phyloP scores from a whole-genome alignment of 73 alveolate genomes.

The Paramecium bursaria region DNA sequence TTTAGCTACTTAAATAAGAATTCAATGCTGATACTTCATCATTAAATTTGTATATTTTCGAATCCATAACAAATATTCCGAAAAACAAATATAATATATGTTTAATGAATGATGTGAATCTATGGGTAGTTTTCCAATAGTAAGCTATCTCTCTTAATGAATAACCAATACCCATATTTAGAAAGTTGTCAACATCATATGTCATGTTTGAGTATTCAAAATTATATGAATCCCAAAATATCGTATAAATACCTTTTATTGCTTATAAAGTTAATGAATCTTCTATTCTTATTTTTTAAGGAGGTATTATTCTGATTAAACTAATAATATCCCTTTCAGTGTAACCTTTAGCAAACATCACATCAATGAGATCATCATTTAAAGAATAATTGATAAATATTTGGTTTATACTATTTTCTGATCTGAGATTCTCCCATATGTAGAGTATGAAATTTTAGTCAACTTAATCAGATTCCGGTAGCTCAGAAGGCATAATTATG shows the following conservation, averaged over 20 bases:
- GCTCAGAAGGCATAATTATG: too few relatives aligned
- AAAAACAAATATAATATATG: neutral
- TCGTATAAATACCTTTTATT: slow-evolving; percentile 28
- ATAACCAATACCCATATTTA: slow-evolving; percentile 57
- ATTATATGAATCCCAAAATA: slow-evolving; percentile 3
- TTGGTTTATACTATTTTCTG: neutral
- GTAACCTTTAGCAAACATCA: neutral
- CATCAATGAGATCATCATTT: slow-evolving; percentile 35
- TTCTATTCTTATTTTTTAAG: slow-evolving; percentile 22
- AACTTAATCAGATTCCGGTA: too few relatives aligned
- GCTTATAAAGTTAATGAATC: slow-evolving; percentile 33
- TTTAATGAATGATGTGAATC: neutral
- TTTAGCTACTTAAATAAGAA: slow-evolving; percentile 1
- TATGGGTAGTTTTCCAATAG: neutral
- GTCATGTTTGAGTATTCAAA: slow-evolving; percentile 4
- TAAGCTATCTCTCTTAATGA: slow-evolving; percentile 30
- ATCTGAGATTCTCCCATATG: slow-evolving; percentile 4
- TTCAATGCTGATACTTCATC: slow-evolving; percentile 31
- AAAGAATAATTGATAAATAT: slow-evolving; percentile 34
- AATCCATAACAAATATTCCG: neutral
- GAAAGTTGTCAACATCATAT: slow-evolving; percentile 19
- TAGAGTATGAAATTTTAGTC: too few relatives aligned
- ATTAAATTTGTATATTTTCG: slow-evolving; percentile 6
- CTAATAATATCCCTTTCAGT: slow-evolving; percentile 27
- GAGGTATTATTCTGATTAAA: slow-evolving; percentile 18